These are phyloP conservation scores for Fusarium zealandicum DNA, from an alignment of 2,329 filamentous ascomycete genomes.

Conservation along the genomic window DNA sequence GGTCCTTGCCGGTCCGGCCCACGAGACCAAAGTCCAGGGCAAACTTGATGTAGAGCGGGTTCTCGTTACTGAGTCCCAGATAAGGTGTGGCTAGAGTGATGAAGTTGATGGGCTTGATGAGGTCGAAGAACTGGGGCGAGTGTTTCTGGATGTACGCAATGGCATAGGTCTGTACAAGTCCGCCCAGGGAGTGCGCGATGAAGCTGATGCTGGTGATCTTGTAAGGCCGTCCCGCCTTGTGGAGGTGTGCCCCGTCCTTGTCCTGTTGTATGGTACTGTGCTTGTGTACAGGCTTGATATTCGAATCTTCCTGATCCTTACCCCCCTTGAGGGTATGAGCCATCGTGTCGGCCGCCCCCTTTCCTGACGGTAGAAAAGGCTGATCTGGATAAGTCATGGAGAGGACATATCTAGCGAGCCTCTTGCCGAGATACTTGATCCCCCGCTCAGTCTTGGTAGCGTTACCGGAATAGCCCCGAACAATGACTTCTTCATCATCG, in stretches of 20 bases:
- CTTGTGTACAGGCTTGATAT: constrained; percentile 61
- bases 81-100: constrained; percentile 87
- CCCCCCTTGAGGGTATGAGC: constrained; percentile 50
- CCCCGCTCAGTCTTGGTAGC: constrained; percentile 90
- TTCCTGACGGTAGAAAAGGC: constrained; percentile 75
- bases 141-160: constrained; percentile 97
- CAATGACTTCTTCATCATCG: constrained; percentile 84
- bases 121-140: constrained; percentile 86
- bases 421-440: constrained; percentile 96
- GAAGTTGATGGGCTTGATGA: constrained; percentile 89
- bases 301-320: constrained; percentile 54
- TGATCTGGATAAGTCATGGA: constrained; percentile 94
- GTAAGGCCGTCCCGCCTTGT: constrained; percentile 65
- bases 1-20: constrained; percentile 92
- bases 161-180: constrained; percentile 90
- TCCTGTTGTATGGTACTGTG: constrained; percentile 67
- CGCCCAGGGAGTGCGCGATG: constrained; percentile 89
- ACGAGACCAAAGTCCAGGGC: constrained; percentile 95
- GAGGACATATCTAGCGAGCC: constrained; percentile 89
- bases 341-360: constrained; percentile 56
- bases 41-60: constrained; percentile 96
- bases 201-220: constrained; percentile 95
- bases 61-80: constrained; percentile 93
- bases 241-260: constrained; percentile 62
- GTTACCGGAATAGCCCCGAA: constrained; percentile 89